A percentile compares a stretch with the other conserved stretches of the same genome.
Evolutionary conservation across 306 rosid genomes (phyloP).

Genomic region (Dalbergia cochinchinensis): DNA sequence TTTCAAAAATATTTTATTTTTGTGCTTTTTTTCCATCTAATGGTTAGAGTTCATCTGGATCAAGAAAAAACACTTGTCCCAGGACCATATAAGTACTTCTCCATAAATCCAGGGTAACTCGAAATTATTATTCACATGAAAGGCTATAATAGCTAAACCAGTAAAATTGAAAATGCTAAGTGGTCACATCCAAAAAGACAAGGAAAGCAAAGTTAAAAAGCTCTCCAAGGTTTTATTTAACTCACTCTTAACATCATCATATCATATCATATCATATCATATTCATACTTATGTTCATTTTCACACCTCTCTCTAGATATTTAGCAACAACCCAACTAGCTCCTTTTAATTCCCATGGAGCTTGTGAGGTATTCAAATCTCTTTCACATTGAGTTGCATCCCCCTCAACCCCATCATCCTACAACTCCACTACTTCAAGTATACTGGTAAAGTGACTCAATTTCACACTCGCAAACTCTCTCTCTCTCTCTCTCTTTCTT

Average conservation of each 20-base stretch:
- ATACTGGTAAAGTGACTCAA: conserved; percentile 39
- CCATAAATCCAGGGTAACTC: too few relatives aligned
- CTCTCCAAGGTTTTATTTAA: conserved; percentile 16
- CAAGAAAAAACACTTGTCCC: too few relatives aligned
- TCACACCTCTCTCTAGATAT: conserved; percentile 45
- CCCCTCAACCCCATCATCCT: conserved; percentile 42
- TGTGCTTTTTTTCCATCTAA: too few relatives aligned
- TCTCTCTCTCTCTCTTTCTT: conserved; percentile 40
- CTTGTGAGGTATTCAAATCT: conserved; percentile 50
- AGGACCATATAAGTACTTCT: too few relatives aligned
- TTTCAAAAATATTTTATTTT: too few relatives aligned
- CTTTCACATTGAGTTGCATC: conserved; percentile 47
- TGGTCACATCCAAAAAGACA: conserved; percentile 9
- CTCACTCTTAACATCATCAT: too few relatives aligned
- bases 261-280: not conserved
- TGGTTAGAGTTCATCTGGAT: too few relatives aligned
- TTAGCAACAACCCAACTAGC: conserved; percentile 42
- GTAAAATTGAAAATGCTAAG: not conserved
- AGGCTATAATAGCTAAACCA: not conserved
- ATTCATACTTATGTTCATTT: not conserved
- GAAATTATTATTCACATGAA: too few relatives aligned
- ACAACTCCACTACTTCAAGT: conserved; percentile 49
- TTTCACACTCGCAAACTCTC: not conserved
- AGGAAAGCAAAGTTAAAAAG: conserved; percentile 29
- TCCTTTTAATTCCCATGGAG: conserved; percentile 70